Base-by-base conservation (phyloP, 129 eudicot species). In the Chrysanthemum seticuspe region DNA sequence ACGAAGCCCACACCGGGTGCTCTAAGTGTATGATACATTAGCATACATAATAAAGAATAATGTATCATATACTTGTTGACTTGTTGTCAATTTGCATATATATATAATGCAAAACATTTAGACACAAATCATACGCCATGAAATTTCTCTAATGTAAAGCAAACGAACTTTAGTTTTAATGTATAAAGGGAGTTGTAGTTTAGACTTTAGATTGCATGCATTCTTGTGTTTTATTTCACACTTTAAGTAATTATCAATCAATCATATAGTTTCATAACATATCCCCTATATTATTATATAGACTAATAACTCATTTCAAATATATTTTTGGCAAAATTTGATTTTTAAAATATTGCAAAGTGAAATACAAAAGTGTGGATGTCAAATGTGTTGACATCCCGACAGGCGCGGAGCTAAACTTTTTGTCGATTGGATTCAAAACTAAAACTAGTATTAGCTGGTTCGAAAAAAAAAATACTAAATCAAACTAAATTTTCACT, bases 181-280 rank as follows among this genome's bases (percentile, higher is more conserved):
- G 10, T 13, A 21, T 19, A 45, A 71, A 19, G 15, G 9, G 51
- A 19, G 76, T 47, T 53, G 11, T 57, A 40, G 18, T 6, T 34
- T 29, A 29, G 34, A 29, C 34, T 36, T 36, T 36, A 36, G 45
- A 65, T 13, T 48, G 25, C 18, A 45, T 19, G 44, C 16, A 71
- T 71, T 6, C 13, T 19, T 71, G 21, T 55, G 60, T 13, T 40
- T 56, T 25, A 19, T 18, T 5, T 57, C 54, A 3, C 44, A 40
- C 68, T 44, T 72, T 72, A 62, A 19, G 68, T 72, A 14, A 59
- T 14, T 6, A 13, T 45, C 27, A 59, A 72, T 72, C 11, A 72
- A 72, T 9, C 58, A 21, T 45, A 2, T 16, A 16, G 62, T 56
- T 56, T 56, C 60, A 55, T 55, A 55, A 15, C 60, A 13, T 55